Evolutionary conservation across 1,284 basidiomycete genomes (phyloP).

Genomic region (Pascua guehoae): DNA sequence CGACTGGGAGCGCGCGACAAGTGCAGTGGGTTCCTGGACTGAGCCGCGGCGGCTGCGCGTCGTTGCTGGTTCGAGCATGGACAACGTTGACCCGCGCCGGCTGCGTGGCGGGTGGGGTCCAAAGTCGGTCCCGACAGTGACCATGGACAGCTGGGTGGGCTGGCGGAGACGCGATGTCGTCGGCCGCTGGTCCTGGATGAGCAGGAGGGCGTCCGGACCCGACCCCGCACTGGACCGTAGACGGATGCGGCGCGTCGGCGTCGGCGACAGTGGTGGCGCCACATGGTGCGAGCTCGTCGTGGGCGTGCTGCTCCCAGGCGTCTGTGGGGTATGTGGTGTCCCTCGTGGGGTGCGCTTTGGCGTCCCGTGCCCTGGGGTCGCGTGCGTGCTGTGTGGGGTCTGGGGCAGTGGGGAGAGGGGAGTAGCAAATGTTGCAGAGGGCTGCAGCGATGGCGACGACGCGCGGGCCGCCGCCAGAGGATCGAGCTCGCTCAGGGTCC

Average conservation of each 20-base stretch:
- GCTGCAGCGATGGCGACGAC: background rate
- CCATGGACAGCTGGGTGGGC: conserved; percentile 14
- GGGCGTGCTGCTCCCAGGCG: conserved; percentile 14
- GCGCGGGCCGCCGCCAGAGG: too few relatives aligned
- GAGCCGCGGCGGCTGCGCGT: too few relatives aligned
- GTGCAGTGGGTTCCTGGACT: too few relatives aligned
- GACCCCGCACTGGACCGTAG: background rate
- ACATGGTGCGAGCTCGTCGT: conserved; percentile 6
- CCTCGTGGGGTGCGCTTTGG: background rate
- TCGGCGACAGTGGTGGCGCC: conserved; percentile 9
- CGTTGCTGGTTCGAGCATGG: conserved; percentile 5
- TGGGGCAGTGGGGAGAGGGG: conserved; percentile 3
- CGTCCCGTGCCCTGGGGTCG: conserved; percentile 10
- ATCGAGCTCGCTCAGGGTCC: conserved; percentile 10
- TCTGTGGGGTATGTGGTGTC: background rate
- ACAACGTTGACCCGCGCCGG: conserved; percentile 1
- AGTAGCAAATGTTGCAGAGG: background rate
- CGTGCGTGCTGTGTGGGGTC: conserved; percentile 10
- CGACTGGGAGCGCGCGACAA: too few relatives aligned
- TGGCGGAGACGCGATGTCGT: conserved; percentile 12
- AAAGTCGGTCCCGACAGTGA: background rate
- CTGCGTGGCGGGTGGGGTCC: conserved; percentile 2
- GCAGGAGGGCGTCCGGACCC: conserved; percentile 3
- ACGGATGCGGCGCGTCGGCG: conserved; percentile 8
- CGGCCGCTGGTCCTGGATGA: conserved; percentile 3